phyloP scores from a whole-genome alignment of 345 rosid species.

The Citrus sp. region DNA sequence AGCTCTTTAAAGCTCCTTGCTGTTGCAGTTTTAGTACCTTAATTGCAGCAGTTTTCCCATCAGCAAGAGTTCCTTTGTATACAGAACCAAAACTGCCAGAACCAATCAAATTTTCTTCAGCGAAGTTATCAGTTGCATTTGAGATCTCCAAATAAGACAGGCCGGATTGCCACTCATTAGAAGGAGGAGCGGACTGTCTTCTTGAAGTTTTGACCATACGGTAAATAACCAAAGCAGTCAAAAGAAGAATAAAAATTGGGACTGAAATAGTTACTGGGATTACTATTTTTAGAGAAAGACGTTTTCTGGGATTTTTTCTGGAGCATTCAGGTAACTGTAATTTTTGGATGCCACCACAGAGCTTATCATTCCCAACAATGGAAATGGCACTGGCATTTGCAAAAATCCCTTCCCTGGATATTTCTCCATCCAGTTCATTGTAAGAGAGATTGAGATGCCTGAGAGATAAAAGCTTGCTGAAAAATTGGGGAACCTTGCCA shows the following conservation, averaged over 20 bases:
- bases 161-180: not conserved
- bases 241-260: not conserved
- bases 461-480: not conserved
- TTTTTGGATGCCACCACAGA: slow-evolving; percentile 19
- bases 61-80: slow-evolving; percentile 17
- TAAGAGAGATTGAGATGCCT: slow-evolving; percentile 15
- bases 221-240: not conserved
- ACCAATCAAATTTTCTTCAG: slow-evolving; percentile 23
- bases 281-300: not conserved
- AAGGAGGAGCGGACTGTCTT: not conserved
- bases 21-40: slow-evolving; percentile 32
- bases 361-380: slow-evolving; percentile 12
- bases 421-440: slow-evolving; percentile 16
- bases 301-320: not conserved
- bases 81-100: slow-evolving; percentile 31
- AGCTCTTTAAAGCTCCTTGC: slow-evolving; percentile 26
- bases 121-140: slow-evolving; percentile 22
- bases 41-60: slow-evolving; percentile 10
- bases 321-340: slow-evolving; percentile 17
- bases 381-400: slow-evolving; percentile 18
- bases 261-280: not conserved
- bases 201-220: not conserved
- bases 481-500: slow-evolving; percentile 18
- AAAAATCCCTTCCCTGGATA: slow-evolving; percentile 17
- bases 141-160: slow-evolving; percentile 14